These are phyloP conservation scores for Pneumocystis canis DNA, from an alignment of 1,139 yeast genomes.

Conservation along the genomic window DNA sequence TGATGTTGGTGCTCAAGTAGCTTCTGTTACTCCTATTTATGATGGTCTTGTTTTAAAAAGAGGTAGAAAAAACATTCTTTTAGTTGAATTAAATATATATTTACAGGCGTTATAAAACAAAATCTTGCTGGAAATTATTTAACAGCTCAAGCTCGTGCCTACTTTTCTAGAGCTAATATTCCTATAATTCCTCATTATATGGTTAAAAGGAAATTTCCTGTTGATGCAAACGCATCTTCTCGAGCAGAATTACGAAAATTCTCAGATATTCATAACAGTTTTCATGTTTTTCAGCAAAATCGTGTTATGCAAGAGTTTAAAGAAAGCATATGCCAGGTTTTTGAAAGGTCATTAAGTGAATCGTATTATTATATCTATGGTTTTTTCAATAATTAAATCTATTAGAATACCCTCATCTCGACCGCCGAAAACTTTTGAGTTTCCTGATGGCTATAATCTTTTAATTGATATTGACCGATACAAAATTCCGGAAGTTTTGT, in stretches of 20 bases:
- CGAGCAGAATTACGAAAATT: neutral
- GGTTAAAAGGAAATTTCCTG: conserved; percentile 15
- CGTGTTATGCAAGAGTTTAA: conserved; percentile 42
- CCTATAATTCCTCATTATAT: conserved; percentile 21
- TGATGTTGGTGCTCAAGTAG: conserved; percentile 75
- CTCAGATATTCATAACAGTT: neutral
- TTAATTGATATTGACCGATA: conserved; percentile 49
- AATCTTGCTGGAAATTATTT: conserved; percentile 6
- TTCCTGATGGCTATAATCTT: conserved; percentile 54
- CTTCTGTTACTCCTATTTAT: conserved; percentile 79
- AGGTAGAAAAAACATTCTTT: conserved; percentile 11
- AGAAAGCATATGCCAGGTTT: conserved; percentile 42
- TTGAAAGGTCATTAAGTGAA: conserved; percentile 28
- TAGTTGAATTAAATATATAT: neutral
- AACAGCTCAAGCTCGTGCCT: neutral
- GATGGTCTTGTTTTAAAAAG: conserved; percentile 78
- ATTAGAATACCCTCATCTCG: conserved; percentile 16
- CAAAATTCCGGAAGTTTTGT: conserved; percentile 57
- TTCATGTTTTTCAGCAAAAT: conserved; percentile 1
- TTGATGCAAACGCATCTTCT: neutral
- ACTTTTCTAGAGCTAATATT: conserved; percentile 5
- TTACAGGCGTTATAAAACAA: conserved; percentile 5
- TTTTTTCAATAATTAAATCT: neutral
- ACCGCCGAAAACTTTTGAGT: conserved; percentile 47
- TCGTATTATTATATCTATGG: neutral